These are phyloP conservation scores for Megacollybia marginata DNA, from an alignment of 768 basidiomycete genomes.

Conservation along the genomic window DNA sequence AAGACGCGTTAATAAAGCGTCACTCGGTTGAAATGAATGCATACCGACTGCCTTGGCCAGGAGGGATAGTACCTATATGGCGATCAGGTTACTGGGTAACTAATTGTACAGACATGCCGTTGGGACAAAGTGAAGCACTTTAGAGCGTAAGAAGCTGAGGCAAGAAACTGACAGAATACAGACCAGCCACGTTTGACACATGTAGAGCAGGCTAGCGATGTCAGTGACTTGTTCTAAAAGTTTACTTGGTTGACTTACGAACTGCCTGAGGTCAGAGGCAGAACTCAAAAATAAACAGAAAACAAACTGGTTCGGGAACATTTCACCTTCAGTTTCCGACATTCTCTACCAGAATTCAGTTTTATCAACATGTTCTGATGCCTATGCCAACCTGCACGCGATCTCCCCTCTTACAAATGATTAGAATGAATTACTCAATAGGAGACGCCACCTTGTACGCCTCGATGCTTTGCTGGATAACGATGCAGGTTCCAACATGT, in stretches of 20 bases:
- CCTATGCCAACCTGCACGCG: slow-evolving; percentile 19
- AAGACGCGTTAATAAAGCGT: background rate
- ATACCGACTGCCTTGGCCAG: slow-evolving; percentile 47
- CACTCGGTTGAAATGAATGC: slow-evolving; percentile 8
- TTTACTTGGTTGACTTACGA: too few species aligned
- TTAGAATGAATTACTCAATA: background rate
- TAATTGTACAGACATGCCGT: slow-evolving; percentile 25
- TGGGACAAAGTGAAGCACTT: slow-evolving; percentile 24
- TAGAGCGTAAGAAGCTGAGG: too few species aligned
- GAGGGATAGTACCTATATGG: slow-evolving; percentile 40
- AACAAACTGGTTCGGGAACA: slow-evolving; percentile 21
- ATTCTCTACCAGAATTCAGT: slow-evolving; percentile 17
- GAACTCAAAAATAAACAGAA: background rate
- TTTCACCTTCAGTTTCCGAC: slow-evolving; percentile 35
- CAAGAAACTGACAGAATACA: slow-evolving; percentile 21
- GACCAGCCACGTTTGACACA: slow-evolving; percentile 46
- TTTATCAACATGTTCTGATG: background rate
- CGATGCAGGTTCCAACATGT: background rate
- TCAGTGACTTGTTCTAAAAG: slow-evolving; percentile 2
- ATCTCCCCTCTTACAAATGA: slow-evolving; percentile 28
- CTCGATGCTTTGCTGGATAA: slow-evolving; percentile 24
- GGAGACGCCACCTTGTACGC: slow-evolving; percentile 22
- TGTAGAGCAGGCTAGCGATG: slow-evolving; percentile 34
- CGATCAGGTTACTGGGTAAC: background rate
- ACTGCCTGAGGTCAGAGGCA: too few species aligned